phyloP scores from a whole-genome alignment of 2,329 filamentous ascomycete species.

The Ophiostoma novo-ulmi region DNA sequence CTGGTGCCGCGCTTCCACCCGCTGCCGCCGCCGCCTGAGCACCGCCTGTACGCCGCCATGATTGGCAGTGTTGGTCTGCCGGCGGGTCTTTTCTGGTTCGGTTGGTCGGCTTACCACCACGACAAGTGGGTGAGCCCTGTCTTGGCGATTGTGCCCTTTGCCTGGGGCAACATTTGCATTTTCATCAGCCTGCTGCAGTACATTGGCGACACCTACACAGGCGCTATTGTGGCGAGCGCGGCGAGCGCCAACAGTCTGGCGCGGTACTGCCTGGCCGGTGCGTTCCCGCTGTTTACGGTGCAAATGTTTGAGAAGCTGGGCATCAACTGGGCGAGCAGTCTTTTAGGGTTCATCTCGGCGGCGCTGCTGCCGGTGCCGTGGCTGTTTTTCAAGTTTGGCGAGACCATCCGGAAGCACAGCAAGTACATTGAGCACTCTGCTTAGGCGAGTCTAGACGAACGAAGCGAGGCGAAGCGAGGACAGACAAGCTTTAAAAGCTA shows the following conservation, averaged over 20 bases:
- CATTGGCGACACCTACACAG: conserved; percentile 52
- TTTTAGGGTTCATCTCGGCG: conserved; percentile 45
- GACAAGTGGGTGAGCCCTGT: conserved; percentile 49
- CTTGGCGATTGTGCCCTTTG: conserved; percentile 51
- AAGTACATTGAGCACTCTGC: conserved; percentile 32
- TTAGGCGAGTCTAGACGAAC: not conserved
- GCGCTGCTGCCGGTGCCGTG: conserved; percentile 49
- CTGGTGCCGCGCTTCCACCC: conserved; percentile 34
- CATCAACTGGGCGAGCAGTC: conserved; percentile 44
- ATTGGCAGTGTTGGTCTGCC: conserved; percentile 51
- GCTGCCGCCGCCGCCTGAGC: conserved; percentile 46
- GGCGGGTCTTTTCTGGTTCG: conserved; percentile 55
- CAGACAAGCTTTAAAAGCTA: not conserved
- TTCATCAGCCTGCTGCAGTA: conserved; percentile 53
- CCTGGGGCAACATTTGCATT: conserved; percentile 55
- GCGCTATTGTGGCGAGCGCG: conserved; percentile 52
- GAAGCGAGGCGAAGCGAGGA: not conserved
- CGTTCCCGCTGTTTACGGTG: conserved; percentile 57
- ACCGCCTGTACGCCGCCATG: conserved; percentile 56
- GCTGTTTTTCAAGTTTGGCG: conserved; percentile 48
- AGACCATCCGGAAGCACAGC: conserved; percentile 38
- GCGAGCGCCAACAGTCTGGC: conserved; percentile 55
- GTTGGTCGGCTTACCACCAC: conserved; percentile 47
- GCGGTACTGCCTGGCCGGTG: conserved; percentile 51
- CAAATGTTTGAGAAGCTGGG: conserved; percentile 47